Evolutionary conservation across 345 rosid genomes (phyloP), one percentile per base, ranked within the genome.

Genomic region (Eucalyptus tenuipes): DNA sequence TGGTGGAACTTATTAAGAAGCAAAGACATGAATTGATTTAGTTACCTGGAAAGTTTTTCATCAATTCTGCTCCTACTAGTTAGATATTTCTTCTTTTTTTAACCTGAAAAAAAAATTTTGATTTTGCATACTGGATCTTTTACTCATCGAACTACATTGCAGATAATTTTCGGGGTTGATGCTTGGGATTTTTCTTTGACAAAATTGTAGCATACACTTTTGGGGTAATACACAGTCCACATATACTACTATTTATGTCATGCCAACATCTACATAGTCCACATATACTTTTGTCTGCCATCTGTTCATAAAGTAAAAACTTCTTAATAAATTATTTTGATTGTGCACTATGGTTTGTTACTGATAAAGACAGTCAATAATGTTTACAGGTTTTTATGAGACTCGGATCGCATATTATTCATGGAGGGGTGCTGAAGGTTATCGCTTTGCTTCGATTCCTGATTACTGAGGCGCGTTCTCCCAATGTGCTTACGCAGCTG

Each of bases 361-460:
- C 42, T 86, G 44, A 52, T 86, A 42, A 42, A 75, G 47, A 75
- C 15, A 37, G 47, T 13, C 14, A 75, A 75, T 40, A 75, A 20
- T 87, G 87, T 80, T 22, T 92, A 90, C 94, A 97, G 99, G 99
- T 7, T 96, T 96, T 86, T 96, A 97, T 44, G 99, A 97, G 93
- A 96, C 96, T 18, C 94, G 98, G 57, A 92, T 96, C 48, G 99
- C 99, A 57, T 97, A 97, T 91, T 97, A 97, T 84, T 93, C 97
- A 44, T 97, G 98, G 98, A 95, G 97, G 92, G 99, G 99, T 33
- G 96, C 93, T 13, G 92, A 92, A 85, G 99, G 99, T 49, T 95
- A 94, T 90, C 97, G 95, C 82, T 97, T 95, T 86, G 91, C 97
- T 59, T 92, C 98, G 47, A 97, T 97, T 90, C 99, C 99, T 12